Base-by-base conservation (phyloP, 2,329 filamentous ascomycete genomes). In the Tolypocladium amazonense region DNA sequence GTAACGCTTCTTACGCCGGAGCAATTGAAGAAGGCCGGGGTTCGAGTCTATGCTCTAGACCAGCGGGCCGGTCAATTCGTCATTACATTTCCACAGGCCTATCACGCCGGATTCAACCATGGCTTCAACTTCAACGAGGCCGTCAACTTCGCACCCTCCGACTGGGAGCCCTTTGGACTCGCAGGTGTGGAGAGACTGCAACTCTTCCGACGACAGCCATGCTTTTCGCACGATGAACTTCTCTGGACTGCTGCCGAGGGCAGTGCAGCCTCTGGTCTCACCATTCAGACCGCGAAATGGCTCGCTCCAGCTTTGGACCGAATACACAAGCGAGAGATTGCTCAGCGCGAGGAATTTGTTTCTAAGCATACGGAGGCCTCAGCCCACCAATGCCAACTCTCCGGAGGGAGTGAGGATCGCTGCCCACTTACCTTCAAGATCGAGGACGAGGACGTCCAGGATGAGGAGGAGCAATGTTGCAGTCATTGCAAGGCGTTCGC, bases 51-150 rank as follows among this genome's bases (percentile, higher is more conserved):
- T 71, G 94, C 94, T 0, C 78, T 97, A n/a, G 94, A 99, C 70
- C 94, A 99, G 72, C 84, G 93, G 66, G 94, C 94, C 35, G 94
- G 94, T 6, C 92, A 99, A 70, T 90, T 99, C 64, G 92, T 99
- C 63, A 87, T 99, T 64, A 99, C 94, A 0, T 99, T 97, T 67
- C 94, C 94, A 0, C 90, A 96, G 71, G 94, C 94, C 0, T 99
- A 97, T 67, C 94, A 99, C 71, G 93, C 94, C 7, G 94, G 94
- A 0, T 99, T 99, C 76, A 99, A 99, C 68, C 94, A 99, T 68
- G 94, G 89, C 0, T 99, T 99, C 78, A 99, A 99, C 71, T 96
- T 97, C 74, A 99, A 99, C 67, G 94, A 99, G 72, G 94, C 94
- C 6, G 94, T 99, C 66, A 99, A 99, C 71, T 99, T 99, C 75